Percentiles rank a stretch among this genome's conserved stretches.
These are phyloP conservation scores for Cylindrodendrum hubeiense DNA, from an alignment of 2,329 filamentous ascomycete species.

Conservation along the genomic window DNA sequence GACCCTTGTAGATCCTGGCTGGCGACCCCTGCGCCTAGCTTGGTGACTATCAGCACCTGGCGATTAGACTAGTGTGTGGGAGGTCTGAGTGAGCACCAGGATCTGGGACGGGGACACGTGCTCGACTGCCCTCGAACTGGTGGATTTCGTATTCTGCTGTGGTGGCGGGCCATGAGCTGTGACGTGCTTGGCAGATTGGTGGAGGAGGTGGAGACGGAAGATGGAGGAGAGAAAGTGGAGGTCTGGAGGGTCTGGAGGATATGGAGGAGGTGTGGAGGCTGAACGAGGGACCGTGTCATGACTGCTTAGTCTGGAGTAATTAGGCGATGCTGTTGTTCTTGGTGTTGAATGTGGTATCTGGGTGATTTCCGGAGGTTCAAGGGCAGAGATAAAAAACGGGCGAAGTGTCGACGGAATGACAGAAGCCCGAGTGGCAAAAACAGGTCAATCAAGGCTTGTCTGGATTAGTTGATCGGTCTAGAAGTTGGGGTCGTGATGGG, in stretches of 20 bases:
- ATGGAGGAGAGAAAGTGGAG: constrained; percentile 9
- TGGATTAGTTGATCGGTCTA: constrained; percentile 17
- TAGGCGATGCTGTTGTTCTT: not conserved
- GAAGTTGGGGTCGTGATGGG: constrained; percentile 28
- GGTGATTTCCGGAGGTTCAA: not conserved
- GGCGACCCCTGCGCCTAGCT: constrained; percentile 15
- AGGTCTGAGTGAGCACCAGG: constrained; percentile 20
- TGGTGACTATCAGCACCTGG: constrained; percentile 18
- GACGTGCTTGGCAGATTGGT: constrained; percentile 12
- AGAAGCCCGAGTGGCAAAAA: not conserved
- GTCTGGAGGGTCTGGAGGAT: constrained; percentile 2
- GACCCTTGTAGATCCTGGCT: constrained; percentile 23
- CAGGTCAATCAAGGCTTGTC: constrained; percentile 5
- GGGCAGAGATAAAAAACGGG: not conserved
- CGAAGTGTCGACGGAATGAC: not conserved
- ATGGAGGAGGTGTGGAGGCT: constrained; percentile 25
- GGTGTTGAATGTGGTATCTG: not conserved
- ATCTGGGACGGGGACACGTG: constrained; percentile 40
- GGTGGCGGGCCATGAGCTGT: constrained; percentile 19
- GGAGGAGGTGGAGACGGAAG: constrained; percentile 22
- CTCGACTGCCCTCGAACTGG: constrained; percentile 37
- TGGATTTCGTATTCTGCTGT: constrained; percentile 26
- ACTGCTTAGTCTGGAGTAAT: not conserved
- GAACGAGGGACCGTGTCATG: constrained; percentile 21
- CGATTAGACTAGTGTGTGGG: constrained; percentile 6